These are phyloP conservation scores for Chrysanthemum makinoi DNA, from an alignment of 129 eudicot species.

Conservation along the genomic window DNA sequence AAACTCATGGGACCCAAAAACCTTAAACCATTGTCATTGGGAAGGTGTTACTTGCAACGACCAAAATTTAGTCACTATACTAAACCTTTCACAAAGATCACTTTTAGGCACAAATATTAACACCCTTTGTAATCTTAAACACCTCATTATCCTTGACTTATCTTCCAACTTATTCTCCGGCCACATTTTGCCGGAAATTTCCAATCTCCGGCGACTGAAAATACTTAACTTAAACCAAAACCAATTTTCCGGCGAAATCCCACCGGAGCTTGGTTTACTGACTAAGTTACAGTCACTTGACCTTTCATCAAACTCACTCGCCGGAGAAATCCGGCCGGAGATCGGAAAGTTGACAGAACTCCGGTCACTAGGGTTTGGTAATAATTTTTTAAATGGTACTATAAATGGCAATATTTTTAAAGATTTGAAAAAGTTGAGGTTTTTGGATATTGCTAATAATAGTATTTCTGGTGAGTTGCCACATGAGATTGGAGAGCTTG, in stretches of 20 bases:
- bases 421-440: conserved; percentile 31
- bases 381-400: conserved; percentile 51
- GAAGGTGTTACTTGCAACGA: conserved; percentile 48
- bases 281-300: conserved; percentile 39
- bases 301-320: conserved; percentile 35
- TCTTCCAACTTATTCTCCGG: conserved; percentile 46
- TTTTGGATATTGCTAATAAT: conserved; percentile 68
- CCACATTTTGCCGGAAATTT: conserved; percentile 24
- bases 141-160: conserved; percentile 48
- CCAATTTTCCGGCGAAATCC: conserved; percentile 49
- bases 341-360: conserved; percentile 36
- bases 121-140: conserved; percentile 39
- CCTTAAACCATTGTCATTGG: conserved; percentile 47
- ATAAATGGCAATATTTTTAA: conserved; percentile 35
- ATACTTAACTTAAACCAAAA: conserved; percentile 41
- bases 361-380: conserved; percentile 50
- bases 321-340: conserved; percentile 53
- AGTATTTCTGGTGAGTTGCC: conserved; percentile 53
- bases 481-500: conserved; percentile 43
- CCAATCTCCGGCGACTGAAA: conserved; percentile 24
- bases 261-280: conserved; percentile 35
- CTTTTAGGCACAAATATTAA: conserved; percentile 39
- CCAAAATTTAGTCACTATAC: conserved; percentile 37
- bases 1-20: conserved; percentile 42
- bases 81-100: conserved; percentile 34